These are phyloP conservation scores for Morella rubra DNA, from an alignment of 306 rosid species.

Conservation along the genomic window DNA sequence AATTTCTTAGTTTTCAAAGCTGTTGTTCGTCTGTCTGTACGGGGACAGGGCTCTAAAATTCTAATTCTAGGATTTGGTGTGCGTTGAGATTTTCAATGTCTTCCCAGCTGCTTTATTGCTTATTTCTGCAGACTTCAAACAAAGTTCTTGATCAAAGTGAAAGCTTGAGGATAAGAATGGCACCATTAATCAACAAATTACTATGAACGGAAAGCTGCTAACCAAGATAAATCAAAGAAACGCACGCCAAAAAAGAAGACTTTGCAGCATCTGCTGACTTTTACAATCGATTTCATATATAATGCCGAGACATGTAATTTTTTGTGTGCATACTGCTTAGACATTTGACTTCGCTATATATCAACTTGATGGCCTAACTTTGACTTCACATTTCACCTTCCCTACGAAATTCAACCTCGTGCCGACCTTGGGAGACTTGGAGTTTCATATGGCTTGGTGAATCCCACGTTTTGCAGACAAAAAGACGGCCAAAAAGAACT, in stretches of 20 bases:
- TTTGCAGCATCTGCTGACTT: background rate
- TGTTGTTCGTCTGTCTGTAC: too few relatives aligned
- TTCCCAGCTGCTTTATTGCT: too few relatives aligned
- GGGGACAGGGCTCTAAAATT: too few relatives aligned
- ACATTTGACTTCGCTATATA: constrained; percentile 20
- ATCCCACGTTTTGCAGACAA: background rate
- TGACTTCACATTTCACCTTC: background rate
- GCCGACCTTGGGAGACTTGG: background rate
- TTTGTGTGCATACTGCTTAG: constrained; percentile 8
- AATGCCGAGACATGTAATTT: too few relatives aligned
- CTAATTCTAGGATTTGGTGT: background rate
- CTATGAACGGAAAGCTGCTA: background rate
- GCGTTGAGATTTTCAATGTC: too few relatives aligned
- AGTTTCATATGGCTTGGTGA: background rate
- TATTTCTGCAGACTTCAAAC: background rate
- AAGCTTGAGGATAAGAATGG: background rate
- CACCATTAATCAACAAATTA: background rate
- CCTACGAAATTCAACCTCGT: background rate
- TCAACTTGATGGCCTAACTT: background rate
- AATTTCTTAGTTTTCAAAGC: too few relatives aligned
- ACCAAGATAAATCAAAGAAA: background rate
- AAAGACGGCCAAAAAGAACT: background rate
- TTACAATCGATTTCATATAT: background rate
- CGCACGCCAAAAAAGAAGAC: background rate
- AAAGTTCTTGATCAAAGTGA: too few relatives aligned